phyloP scores from a whole-genome alignment of 202 grass and related monocot genomes.

The Panicum virgatum region DNA sequence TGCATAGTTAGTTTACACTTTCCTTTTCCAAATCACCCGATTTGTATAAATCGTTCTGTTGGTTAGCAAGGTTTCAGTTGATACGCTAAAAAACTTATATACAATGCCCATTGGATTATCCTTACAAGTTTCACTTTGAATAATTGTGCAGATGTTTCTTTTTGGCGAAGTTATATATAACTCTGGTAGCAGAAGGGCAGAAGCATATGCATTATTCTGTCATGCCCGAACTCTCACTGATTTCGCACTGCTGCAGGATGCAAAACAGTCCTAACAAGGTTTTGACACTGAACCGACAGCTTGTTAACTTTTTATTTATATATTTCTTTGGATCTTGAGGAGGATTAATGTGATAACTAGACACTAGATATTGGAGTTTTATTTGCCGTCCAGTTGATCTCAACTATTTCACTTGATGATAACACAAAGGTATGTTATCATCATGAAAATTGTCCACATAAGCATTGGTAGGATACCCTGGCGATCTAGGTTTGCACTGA shows the following conservation, averaged over 20 bases:
- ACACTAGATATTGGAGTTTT: not conserved
- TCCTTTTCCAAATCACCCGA: too few relatives aligned
- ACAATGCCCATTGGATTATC: too few relatives aligned
- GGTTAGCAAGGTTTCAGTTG: too few relatives aligned
- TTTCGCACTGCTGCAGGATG: constrained; percentile 64
- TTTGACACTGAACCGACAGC: constrained; percentile 11
- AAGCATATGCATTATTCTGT: too few relatives aligned
- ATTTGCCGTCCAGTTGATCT: constrained; percentile 10
- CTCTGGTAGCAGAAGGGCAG: too few relatives aligned
- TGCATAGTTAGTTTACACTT: too few relatives aligned
- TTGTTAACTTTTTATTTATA: not conserved
- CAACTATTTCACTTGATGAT: constrained; percentile 68
- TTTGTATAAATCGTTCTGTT: too few relatives aligned
- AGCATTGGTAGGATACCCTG: not conserved
- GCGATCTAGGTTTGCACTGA: not conserved
- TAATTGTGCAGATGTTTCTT: too few relatives aligned
- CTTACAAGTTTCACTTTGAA: too few relatives aligned
- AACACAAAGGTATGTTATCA: constrained; percentile 58
- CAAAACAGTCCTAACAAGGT: constrained; percentile 73
- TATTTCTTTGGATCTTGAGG: not conserved
- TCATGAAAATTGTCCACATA: not conserved
- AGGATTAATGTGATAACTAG: not conserved
- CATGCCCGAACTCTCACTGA: too few relatives aligned
- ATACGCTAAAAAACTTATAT: too few relatives aligned
- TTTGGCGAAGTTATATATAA: too few relatives aligned